Conservation (phyloP, 2,329 filamentous ascomycete genomes). For the Cryphonectria radicalis region DNA sequence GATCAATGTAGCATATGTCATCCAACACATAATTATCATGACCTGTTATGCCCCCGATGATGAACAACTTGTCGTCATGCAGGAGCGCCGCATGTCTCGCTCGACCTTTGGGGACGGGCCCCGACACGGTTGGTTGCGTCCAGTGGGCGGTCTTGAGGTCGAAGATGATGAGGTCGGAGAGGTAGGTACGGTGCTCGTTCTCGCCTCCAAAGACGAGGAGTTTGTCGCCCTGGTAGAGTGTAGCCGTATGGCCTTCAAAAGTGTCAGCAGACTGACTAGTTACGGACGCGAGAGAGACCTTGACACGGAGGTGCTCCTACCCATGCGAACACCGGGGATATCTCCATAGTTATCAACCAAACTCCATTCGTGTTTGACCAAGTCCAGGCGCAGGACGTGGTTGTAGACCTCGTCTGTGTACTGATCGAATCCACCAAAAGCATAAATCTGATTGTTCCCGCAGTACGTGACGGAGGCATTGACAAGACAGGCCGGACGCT, state of each 20-base stretch:
- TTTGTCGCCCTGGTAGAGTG: slow-evolving; percentile 90
- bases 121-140: slow-evolving; percentile 88
- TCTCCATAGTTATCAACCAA: slow-evolving; percentile 98
- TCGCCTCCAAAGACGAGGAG: slow-evolving; percentile 97
- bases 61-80: slow-evolving; percentile 94
- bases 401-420: slow-evolving; percentile 99
- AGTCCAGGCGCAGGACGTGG: slow-evolving; percentile 87
- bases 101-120: slow-evolving; percentile 84
- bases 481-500: slow-evolving; percentile 89
- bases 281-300: neutral
- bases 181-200: slow-evolving; percentile 94
- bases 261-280: slow-evolving; percentile 21
- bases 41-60: slow-evolving; percentile 93
- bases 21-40: slow-evolving; percentile 91
- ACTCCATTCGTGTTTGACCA: slow-evolving; percentile 88
- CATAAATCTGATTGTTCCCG: slow-evolving; percentile 95
- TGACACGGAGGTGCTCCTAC: slow-evolving; percentile 51
- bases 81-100: slow-evolving; percentile 93
- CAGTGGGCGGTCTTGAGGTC: slow-evolving; percentile 93
- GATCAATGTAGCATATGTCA: slow-evolving; percentile 93
- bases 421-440: slow-evolving; percentile 97
- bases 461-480: slow-evolving; percentile 99
- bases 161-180: slow-evolving; percentile 95
- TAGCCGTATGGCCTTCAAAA: slow-evolving; percentile 84
- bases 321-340: slow-evolving; percentile 96